Base-by-base conservation (phyloP, 1,284 basidiomycete genomes). In the Puccinia triticina region DNA sequence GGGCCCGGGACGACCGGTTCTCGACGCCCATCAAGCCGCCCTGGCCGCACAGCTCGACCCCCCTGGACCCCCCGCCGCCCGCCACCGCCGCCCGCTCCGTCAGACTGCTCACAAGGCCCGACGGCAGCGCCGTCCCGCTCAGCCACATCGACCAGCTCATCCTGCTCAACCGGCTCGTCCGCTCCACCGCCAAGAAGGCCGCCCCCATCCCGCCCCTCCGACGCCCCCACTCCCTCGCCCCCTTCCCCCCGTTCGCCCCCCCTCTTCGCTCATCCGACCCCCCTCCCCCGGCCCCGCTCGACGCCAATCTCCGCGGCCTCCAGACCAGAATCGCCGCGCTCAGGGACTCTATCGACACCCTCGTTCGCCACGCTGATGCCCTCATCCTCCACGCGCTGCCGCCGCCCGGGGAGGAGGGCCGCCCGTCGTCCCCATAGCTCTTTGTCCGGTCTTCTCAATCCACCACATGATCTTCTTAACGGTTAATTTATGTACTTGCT, bases 1-100 rank as follows among this genome's bases (percentile, higher is more conserved):
- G 64, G 61, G 32, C 29, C 23, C 21, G 11, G 26, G 69, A 76
- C 32, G 74, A 76, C 59, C 53, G 74, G 29, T 76, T 61, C 34
- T 59, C 40, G 43, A 76, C 74, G 43, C 74, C 74, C 2, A 66
- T 66, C 61, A 66, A 66, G 34, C 34, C 61, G 16, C 5, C 61
- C 16, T n/a, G 61, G 34, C 32, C 29, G 10, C 29, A 12, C n/a
- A 8, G 29, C 10, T 4, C 29, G 11, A 18, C 18, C 18, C 61
- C 34, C 7, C 11, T 40, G 5, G 12, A 40, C 1, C 34, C 61
- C 18, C 61, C 37, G 16, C 40, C 40, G 4, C 40, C 40, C 4
- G 40, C 7, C 40, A 43, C 40, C 4, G 12, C 40, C 40, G 40
- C 7, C 61, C 61, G 34, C 18, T 66, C 37, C 2, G 61, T 66